Evolutionary conservation across 2,329 filamentous ascomycete species (phyloP), one percentile per base, ranked within the genome.

Genomic region (Aspergillus oerlinghausenensis): DNA sequence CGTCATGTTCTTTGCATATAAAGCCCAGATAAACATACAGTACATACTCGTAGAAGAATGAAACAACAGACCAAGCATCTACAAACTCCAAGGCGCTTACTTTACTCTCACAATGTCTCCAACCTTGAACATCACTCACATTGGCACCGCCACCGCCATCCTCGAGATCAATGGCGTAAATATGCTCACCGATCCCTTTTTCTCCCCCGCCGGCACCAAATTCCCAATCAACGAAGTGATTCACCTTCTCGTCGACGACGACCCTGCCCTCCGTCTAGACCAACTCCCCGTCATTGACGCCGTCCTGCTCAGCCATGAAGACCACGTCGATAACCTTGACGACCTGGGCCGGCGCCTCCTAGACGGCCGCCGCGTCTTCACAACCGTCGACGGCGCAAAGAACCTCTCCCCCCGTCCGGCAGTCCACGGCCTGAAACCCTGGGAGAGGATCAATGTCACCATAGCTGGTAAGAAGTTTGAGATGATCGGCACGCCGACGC

Each of bases 251-350:
- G 2, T 65, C 78, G 10, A 70, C 67, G 14, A 69, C 62, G 26
- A 62, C 65, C 76, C 79, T 0, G 75, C 75, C 2, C 60, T 79
- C 0, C 51, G 60, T 0, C 66, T 80, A 0, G 60, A 71, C 0
- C 54, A 77, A 0, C 69, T 81, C 0, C 80, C 80, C 0, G 65
- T 66, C 11, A 79, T 81, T 57, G 78, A 81, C 50, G 79, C 73
- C 17, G 67, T 82, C 4, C 71, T 81, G 0, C 70, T 81, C 8
- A 79, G 76, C 62, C 79, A 82, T 55, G 80, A 82, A 63, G 77
- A 82, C 63, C 80, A 82, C 55, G 67, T 70, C 0, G 80, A 82
- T 58, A 82, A 82, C 58, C 71, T 82, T 1, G 79, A 82, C 40
- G 70, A 74, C 1, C 60, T 75, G 0, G 79, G 80, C 23, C 78